These are phyloP conservation scores for Ceriops tagal DNA, from an alignment of 345 rosid species.

Conservation along the genomic window DNA sequence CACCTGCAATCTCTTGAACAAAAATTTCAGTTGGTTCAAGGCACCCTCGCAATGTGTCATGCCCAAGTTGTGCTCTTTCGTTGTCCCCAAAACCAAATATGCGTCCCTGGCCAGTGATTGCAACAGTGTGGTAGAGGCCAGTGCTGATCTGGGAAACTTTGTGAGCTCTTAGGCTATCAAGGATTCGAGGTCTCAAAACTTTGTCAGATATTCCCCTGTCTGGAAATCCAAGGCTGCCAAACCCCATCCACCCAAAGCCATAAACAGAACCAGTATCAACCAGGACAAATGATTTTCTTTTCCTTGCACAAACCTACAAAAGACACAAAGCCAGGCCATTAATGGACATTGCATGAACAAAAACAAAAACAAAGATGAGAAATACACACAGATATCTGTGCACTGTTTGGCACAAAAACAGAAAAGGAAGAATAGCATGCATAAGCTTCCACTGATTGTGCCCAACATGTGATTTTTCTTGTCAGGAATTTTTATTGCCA, in stretches of 20 bases:
- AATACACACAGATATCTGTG: neutral
- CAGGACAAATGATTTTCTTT: slow-evolving; percentile 88
- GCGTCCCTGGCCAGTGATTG: slow-evolving; percentile 57
- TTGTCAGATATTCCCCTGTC: slow-evolving; percentile 72
- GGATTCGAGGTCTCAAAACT: slow-evolving; percentile 64
- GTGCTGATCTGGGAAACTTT: slow-evolving; percentile 83
- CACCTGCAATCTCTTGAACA: slow-evolving; percentile 37
- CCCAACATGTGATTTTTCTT: neutral
- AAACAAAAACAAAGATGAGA: neutral
- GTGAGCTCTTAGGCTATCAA: slow-evolving; percentile 65
- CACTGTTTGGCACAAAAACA: neutral
- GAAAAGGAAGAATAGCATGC: neutral
- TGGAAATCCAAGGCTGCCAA: slow-evolving; percentile 89
- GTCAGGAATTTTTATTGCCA: no score
- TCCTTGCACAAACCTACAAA: slow-evolving; percentile 87
- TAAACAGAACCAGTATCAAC: slow-evolving; percentile 66
- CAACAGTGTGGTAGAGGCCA: slow-evolving; percentile 85
- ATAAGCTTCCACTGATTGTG: neutral
- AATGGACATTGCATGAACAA: neutral
- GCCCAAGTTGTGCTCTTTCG: slow-evolving; percentile 91
- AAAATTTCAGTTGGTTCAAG: slow-evolving; percentile 84
- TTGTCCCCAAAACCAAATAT: slow-evolving; percentile 91
- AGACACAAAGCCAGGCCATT: neutral
- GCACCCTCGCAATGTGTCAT: slow-evolving; percentile 65
- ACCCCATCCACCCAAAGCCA: slow-evolving; percentile 90